phyloP scores from a whole-genome alignment of 2,329 filamentous ascomycete species.

The Aspergillus aculeatinus region DNA sequence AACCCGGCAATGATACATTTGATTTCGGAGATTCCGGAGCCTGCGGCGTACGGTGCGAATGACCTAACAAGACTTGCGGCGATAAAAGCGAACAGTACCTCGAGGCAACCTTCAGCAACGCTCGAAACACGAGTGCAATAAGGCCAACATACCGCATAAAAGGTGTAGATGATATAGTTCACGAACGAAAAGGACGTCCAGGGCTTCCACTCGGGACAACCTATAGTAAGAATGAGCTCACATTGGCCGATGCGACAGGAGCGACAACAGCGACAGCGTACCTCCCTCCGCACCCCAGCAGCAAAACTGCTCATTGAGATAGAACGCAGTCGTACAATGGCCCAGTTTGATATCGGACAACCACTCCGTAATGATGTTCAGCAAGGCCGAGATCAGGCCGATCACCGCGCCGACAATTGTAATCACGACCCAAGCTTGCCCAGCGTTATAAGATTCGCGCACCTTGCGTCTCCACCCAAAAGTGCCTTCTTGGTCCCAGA shows the following conservation, averaged over 20 bases:
- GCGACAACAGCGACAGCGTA: constrained; percentile 34
- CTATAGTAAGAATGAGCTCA: constrained; percentile 39
- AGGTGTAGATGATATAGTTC: constrained; percentile 86
- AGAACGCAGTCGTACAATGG: constrained; percentile 94
- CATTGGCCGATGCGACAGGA: background rate
- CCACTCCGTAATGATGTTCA: constrained; percentile 98
- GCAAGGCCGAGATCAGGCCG: constrained; percentile 84
- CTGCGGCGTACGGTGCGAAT: constrained; percentile 93
- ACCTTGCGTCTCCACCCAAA: constrained; percentile 79
- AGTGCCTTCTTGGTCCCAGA: constrained; percentile 67
- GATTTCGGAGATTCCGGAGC: constrained; percentile 96
- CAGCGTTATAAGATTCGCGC: constrained; percentile 87
- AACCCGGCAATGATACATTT: constrained; percentile 99
- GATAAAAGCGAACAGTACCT: constrained; percentile 76
- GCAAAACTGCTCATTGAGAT: constrained; percentile 95
- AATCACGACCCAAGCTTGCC: constrained; percentile 96
- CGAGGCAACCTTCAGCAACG: constrained; percentile 7
- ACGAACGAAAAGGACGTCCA: constrained; percentile 78
- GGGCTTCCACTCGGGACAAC: constrained; percentile 81
- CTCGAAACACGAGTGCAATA: background rate
- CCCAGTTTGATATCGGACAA: constrained; percentile 92
- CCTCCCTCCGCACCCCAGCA: constrained; percentile 94
- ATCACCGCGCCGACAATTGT: constrained; percentile 89
- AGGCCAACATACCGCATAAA: constrained; percentile 66
- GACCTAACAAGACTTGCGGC: constrained; percentile 82